A percentile compares a stretch with the other conserved stretches of the same genome.
Evolutionary conservation across 805 yeast genomes (phyloP).

Genomic region (Sungouiella blattae): DNA sequence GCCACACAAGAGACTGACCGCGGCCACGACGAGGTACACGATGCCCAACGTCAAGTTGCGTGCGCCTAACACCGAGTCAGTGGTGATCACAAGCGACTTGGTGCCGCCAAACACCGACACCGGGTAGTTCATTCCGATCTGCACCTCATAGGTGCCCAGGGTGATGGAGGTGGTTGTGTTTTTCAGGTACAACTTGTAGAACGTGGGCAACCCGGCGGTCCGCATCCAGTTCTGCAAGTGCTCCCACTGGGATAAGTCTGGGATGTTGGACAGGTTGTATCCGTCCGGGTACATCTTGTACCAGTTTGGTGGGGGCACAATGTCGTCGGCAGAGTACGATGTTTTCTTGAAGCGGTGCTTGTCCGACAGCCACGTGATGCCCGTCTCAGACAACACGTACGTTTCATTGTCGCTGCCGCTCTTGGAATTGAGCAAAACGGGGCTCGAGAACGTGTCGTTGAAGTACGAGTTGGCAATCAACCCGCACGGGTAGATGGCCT

Average conservation of each 20-base stretch:
- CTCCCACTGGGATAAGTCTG: constrained; percentile 74
- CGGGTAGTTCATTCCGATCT: constrained; percentile 76
- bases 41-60: constrained; percentile 81
- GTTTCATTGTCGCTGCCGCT: constrained; percentile 42
- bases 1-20: constrained; percentile 67
- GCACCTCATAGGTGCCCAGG: constrained; percentile 68
- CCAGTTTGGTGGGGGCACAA: constrained; percentile 97
- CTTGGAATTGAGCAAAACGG: constrained; percentile 43
- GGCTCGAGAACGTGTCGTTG: constrained; percentile 76
- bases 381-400: constrained; percentile 45
- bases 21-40: constrained; percentile 82
- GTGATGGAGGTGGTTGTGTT: constrained; percentile 56
- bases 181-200: constrained; percentile 76
- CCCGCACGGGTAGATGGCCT: constrained; percentile 83
- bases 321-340: constrained; percentile 57
- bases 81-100: constrained; percentile 75
- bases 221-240: constrained; percentile 97
- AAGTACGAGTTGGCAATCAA: constrained; percentile 88
- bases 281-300: constrained; percentile 74
- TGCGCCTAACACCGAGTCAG: constrained; percentile 84
- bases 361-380: constrained; percentile 86
- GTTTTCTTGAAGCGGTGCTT: constrained; percentile 67
- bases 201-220: constrained; percentile 89
- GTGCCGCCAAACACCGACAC: constrained; percentile 84
- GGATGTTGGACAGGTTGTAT: constrained; percentile 77